Evolutionary conservation across 306 rosid genomes (phyloP).

Genomic region (Ormosia emarginata): DNA sequence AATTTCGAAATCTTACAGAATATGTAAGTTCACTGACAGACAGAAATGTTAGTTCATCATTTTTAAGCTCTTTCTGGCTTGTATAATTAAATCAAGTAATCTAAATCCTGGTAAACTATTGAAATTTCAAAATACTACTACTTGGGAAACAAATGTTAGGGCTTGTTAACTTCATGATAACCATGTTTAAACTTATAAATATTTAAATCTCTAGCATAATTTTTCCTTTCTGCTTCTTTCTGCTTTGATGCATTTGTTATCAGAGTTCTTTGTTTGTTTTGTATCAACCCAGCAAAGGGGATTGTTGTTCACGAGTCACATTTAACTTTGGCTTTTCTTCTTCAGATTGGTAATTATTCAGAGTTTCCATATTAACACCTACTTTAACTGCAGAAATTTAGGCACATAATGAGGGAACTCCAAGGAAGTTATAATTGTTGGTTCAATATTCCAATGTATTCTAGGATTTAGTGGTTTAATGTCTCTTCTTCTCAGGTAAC

Average conservation of each 20-base stretch:
- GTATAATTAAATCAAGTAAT: background rate
- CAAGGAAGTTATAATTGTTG: conserved; percentile 94
- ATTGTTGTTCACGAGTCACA: background rate
- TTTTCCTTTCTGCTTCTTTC: background rate
- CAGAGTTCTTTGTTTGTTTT: background rate
- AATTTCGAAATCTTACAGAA: conserved; percentile 80
- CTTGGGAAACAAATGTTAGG: background rate
- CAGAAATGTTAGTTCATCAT: background rate
- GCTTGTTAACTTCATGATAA: background rate
- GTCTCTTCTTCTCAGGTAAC: conserved; percentile 80
- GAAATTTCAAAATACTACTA: conserved; percentile 5
- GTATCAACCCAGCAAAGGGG: background rate
- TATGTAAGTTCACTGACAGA: conserved; percentile 58
- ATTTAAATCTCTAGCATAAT: background rate
- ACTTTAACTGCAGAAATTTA: conserved; percentile 69
- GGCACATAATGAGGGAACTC: conserved; percentile 94
- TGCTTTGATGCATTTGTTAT: background rate
- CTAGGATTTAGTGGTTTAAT: conserved; percentile 88
- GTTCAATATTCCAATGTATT: conserved; percentile 81
- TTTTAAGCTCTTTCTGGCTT: conserved; percentile 19
- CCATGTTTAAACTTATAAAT: background rate
- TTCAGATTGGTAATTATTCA: conserved; percentile 10
- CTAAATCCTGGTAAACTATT: background rate
- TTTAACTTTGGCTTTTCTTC: background rate
- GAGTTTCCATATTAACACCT: conserved; percentile 10